Conservation (phyloP, 2,329 filamentous ascomycete species). For the Talaromyces albobiverticillius region DNA sequence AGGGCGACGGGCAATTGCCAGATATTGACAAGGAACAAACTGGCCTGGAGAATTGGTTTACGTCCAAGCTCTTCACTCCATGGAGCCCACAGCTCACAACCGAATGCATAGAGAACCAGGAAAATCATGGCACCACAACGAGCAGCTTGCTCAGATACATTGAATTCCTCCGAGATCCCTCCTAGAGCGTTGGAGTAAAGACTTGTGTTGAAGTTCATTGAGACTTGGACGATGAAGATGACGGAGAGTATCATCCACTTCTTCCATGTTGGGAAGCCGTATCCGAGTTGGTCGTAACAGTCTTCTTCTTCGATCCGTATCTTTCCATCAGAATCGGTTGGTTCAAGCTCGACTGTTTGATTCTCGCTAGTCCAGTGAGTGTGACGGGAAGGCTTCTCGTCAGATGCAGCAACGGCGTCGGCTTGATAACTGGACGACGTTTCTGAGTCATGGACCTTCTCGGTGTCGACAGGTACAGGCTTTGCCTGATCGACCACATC, state of each 20-base stretch:
- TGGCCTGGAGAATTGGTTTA: conserved; percentile 70
- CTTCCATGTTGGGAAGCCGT: conserved; percentile 57
- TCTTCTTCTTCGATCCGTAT: conserved; percentile 57
- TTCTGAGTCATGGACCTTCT: conserved; percentile 30
- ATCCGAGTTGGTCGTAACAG: conserved; percentile 65
- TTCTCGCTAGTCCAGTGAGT: conserved; percentile 19
- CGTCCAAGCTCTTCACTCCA: conserved; percentile 83
- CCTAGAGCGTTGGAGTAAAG: conserved; percentile 67
- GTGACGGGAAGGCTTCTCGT: conserved; percentile 19
- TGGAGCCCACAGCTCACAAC: conserved; percentile 83
- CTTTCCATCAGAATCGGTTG: conserved; percentile 24
- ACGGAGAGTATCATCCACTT: conserved; percentile 73
- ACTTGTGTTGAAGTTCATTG: conserved; percentile 77
- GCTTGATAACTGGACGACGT: conserved; percentile 32
- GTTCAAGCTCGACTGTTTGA: conserved; percentile 23
- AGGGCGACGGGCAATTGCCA: conserved; percentile 71
- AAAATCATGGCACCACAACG: conserved; percentile 75
- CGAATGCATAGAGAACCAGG: conserved; percentile 76
- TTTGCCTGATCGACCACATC: neutral
- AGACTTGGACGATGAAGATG: conserved; percentile 70
- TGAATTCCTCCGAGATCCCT: conserved; percentile 66
- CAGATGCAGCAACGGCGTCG: conserved; percentile 15
- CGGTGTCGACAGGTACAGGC: conserved; percentile 13
- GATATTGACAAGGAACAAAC: conserved; percentile 72
- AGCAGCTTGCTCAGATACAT: conserved; percentile 65